Percentiles rank a stretch among this genome's conserved stretches.
These are phyloP conservation scores for Podospora tetraspora DNA, from an alignment of 495 filamentous ascomycete genomes.

Conservation along the genomic window DNA sequence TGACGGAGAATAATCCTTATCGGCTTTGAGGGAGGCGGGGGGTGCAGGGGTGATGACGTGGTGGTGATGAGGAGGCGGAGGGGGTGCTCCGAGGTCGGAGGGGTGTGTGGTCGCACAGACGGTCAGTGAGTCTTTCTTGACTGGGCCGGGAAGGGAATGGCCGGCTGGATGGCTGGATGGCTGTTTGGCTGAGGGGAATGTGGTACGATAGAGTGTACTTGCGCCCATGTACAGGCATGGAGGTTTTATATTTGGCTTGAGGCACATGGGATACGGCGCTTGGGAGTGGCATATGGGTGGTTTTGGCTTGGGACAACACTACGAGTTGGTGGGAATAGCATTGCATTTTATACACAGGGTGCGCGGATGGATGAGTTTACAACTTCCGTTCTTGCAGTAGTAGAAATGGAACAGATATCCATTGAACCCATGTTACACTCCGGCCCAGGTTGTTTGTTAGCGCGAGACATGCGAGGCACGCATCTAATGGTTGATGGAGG, in stretches of 20 bases:
- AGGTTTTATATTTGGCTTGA: neutral
- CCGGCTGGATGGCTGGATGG: no score
- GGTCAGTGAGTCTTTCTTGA: no score
- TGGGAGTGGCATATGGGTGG: neutral
- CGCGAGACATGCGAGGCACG: no score
- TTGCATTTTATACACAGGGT: neutral
- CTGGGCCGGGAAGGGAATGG: no score
- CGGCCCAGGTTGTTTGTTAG: no score
- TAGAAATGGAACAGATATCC: neutral
- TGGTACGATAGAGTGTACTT: neutral
- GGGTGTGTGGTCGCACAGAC: neutral
- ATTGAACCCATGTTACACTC: neutral
- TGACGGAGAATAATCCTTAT: neutral
- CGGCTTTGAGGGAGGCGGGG: neutral
- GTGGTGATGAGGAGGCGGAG: neutral
- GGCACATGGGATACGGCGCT: neutral
- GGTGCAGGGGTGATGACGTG: neutral
- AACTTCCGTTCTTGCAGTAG: neutral
- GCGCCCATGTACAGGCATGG: neutral
- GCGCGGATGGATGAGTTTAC: neutral
- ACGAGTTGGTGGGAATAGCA: neutral
- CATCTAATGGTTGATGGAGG: no score
- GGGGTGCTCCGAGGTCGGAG: neutral
- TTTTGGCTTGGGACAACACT: neutral
- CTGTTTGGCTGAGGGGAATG: neutral